Conservation (phyloP, 2,329 filamentous ascomycete genomes). For the Fusarium protoensiforme region DNA sequence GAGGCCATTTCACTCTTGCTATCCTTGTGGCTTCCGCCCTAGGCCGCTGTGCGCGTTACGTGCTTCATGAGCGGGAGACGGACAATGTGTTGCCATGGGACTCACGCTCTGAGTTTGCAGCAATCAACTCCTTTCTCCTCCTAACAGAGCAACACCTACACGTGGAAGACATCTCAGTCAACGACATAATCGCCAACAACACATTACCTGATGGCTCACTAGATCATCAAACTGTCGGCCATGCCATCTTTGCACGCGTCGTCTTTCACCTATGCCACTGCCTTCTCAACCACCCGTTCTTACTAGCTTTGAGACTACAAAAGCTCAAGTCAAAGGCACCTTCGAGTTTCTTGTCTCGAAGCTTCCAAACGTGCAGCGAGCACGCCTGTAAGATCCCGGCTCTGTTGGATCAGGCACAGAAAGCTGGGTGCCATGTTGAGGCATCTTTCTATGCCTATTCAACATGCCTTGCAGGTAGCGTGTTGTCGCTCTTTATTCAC, state of each 20-base stretch:
- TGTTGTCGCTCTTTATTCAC: conserved; percentile 4
- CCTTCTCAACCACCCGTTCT: conserved; percentile 62
- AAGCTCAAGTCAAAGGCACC: conserved; percentile 38
- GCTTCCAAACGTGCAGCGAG: conserved; percentile 1
- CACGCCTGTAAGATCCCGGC: conserved; percentile 4
- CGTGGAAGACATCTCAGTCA: background rate
- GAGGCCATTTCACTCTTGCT: background rate
- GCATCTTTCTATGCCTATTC: conserved; percentile 23
- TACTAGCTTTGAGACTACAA: conserved; percentile 55
- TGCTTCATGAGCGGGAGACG: background rate
- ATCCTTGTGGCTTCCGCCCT: conserved; percentile 7
- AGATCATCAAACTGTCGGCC: conserved; percentile 3
- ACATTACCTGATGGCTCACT: background rate
- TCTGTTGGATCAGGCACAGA: background rate
- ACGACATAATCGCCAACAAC: background rate
- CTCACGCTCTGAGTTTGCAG: conserved; percentile 20
- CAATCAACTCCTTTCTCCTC: conserved; percentile 18
- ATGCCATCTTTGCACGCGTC: conserved; percentile 11
- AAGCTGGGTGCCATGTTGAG: conserved; percentile 6
- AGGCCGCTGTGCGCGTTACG: conserved; percentile 5
- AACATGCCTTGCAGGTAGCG: conserved; percentile 4
- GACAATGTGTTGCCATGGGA: conserved; percentile 15
- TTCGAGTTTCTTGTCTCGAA: conserved; percentile 9
- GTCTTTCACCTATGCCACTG: conserved; percentile 44
- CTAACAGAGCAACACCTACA: conserved; percentile 5